Percentiles rank a stretch among this genome's conserved stretches.
Evolutionary conservation across 2,329 filamentous ascomycete species (phyloP).

Genomic region (Pestalotiopsis sp.): DNA sequence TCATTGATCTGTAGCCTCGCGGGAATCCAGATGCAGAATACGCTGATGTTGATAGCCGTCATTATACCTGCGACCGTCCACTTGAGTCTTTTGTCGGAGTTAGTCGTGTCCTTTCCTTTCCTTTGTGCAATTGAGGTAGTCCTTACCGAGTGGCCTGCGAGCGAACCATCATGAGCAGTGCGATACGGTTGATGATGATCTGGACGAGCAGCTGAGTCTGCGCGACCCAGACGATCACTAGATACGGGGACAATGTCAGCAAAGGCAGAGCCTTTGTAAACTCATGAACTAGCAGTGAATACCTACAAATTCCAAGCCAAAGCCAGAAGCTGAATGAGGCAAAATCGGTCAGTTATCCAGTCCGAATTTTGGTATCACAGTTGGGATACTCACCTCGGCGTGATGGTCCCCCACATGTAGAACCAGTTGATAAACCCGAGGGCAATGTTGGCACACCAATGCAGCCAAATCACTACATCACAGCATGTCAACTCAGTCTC

Average conservation of each 20-base stretch:
- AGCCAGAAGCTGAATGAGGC: slow-evolving; percentile 2
- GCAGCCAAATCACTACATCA: slow-evolving; percentile 33
- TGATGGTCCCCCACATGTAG: slow-evolving; percentile 27
- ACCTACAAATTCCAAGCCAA: slow-evolving; percentile 12
- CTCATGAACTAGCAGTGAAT: no score
- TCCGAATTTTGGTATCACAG: neutral
- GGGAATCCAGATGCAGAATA: slow-evolving; percentile 49
- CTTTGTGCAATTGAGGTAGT: neutral
- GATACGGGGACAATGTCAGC: neutral
- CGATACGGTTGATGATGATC: slow-evolving; percentile 48
- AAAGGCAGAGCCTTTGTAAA: no score
- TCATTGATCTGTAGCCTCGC: slow-evolving; percentile 37
- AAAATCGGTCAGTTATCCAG: neutral
- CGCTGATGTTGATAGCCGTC: slow-evolving; percentile 43
- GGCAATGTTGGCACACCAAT: slow-evolving; percentile 27
- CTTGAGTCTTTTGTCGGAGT: slow-evolving; percentile 36
- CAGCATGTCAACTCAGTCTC: neutral
- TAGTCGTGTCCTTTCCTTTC: neutral
- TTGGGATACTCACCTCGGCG: slow-evolving; percentile 25
- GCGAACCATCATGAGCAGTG: slow-evolving; percentile 40
- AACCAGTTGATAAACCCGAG: slow-evolving; percentile 32
- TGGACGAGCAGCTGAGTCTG: slow-evolving; percentile 46
- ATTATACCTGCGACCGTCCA: slow-evolving; percentile 41
- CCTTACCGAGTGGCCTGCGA: slow-evolving; percentile 1
- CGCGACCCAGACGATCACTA: slow-evolving; percentile 17